A percentile compares a stretch with the other conserved stretches of the same genome.
Evolutionary conservation across 371 early-diverging fungal genomes (phyloP).

Genomic region (Lichtheimia ornata): DNA sequence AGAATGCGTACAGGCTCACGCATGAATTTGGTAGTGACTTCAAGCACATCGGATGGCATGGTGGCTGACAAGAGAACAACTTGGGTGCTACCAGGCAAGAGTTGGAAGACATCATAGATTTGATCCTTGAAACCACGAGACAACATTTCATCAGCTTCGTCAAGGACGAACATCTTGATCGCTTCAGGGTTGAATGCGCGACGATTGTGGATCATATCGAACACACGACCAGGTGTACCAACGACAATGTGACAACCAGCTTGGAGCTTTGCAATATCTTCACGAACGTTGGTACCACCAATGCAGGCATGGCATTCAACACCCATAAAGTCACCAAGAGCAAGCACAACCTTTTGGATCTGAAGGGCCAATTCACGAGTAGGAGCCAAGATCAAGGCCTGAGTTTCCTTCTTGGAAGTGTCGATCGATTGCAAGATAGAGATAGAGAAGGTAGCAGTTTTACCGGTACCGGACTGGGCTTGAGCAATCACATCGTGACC

Average conservation of each 20-base stretch:
- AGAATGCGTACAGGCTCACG: conserved; percentile 90
- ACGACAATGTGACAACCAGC: conserved; percentile 81
- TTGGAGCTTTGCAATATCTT: conserved; percentile 73
- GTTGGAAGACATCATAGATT: conserved; percentile 91
- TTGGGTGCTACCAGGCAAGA: conserved; percentile 83
- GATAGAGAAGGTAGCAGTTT: conserved; percentile 96
- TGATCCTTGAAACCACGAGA: conserved; percentile 94
- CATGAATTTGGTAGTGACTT: conserved; percentile 92
- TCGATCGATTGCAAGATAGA: conserved; percentile 89
- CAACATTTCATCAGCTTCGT: conserved; percentile 98
- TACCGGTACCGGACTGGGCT: conserved; percentile 98
- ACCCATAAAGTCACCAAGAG: conserved; percentile 85
- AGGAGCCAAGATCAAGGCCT: conserved; percentile 88
- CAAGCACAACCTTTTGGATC: conserved; percentile 83
- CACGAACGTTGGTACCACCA: conserved; percentile 89
- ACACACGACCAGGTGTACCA: conserved; percentile 95
- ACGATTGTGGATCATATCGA: conserved; percentile 89
- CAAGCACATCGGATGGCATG: conserved; percentile 90
- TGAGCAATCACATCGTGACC: conserved; percentile 93
- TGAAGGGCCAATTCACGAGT: conserved; percentile 95
- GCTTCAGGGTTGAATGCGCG: conserved; percentile 73
- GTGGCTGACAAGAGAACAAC: conserved; percentile 93
- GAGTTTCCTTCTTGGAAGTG: conserved; percentile 67
- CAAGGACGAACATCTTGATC: conserved; percentile 93
- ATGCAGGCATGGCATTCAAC: conserved; percentile 83